These are phyloP conservation scores for Emmonsiellopsis sp. DNA, from an alignment of 2,329 filamentous ascomycete species.

Conservation along the genomic window DNA sequence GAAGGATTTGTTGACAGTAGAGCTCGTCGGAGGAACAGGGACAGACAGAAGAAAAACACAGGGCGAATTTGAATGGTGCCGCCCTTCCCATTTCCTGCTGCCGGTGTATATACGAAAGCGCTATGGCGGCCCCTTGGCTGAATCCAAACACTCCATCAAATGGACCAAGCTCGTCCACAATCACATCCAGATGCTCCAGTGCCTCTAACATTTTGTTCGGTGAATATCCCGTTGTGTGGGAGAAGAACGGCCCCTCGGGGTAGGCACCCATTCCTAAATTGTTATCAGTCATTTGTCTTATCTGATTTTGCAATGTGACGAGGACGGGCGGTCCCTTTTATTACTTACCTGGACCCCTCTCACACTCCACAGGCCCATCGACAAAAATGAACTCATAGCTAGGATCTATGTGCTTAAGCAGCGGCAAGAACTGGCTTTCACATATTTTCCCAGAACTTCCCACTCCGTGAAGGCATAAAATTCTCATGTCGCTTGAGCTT, in stretches of 20 bases:
- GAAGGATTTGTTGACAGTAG: conserved; percentile 1
- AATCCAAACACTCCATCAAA: conserved; percentile 75
- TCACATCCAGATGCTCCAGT: background rate
- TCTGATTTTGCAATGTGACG: too few species aligned
- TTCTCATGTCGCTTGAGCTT: background rate
- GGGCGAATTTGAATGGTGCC: conserved; percentile 1
- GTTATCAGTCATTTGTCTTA: too few species aligned
- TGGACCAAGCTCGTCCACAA: conserved; percentile 45
- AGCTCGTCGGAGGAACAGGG: conserved; percentile 4
- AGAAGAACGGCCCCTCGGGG: background rate
- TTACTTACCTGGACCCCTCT: conserved; percentile 1
- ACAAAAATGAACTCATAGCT: conserved; percentile 2
- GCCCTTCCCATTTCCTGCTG: background rate
- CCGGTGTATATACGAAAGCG: conserved; percentile 22
- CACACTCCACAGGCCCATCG: background rate
- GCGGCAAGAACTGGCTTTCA: background rate
- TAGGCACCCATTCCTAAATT: background rate
- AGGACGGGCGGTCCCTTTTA: background rate
- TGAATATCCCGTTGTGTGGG: background rate
- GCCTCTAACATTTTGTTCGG: background rate
- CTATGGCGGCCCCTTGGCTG: conserved; percentile 65
- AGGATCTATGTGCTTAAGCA: background rate
- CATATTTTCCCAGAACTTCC: background rate
- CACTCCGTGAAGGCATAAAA: conserved; percentile 2
- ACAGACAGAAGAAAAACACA: background rate